Conservation (phyloP, 371 early-diverging fungal species). For the Batkoa obscura region DNA sequence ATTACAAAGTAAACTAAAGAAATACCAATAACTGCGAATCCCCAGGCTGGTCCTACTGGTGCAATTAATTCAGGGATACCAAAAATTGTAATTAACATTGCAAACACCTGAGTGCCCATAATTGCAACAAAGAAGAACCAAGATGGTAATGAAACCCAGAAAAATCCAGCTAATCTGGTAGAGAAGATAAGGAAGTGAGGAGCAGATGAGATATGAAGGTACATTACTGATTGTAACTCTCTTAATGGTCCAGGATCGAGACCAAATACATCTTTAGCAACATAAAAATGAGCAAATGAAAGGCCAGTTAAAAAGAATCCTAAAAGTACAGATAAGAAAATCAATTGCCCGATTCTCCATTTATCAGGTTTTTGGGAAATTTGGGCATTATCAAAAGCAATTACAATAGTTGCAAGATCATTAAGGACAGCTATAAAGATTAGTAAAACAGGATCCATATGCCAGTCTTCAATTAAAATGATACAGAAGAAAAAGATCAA, state of each 20-base stretch:
- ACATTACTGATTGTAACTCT: constrained; percentile 50
- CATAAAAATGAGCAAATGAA: constrained; percentile 55
- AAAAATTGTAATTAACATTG: constrained; percentile 67
- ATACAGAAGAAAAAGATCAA: constrained; percentile 73
- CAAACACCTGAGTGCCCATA: constrained; percentile 78
- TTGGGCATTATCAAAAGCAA: constrained; percentile 64
- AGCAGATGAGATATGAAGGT: constrained; percentile 66
- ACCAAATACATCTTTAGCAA: constrained; percentile 21
- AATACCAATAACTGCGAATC: constrained; percentile 24
- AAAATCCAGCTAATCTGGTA: constrained; percentile 77
- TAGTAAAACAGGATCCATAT: constrained; percentile 42
- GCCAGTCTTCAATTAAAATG: constrained; percentile 41
- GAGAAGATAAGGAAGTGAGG: constrained; percentile 94
- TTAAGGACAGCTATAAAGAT: constrained; percentile 61
- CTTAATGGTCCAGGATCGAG: too few species aligned
- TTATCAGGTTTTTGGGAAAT: constrained; percentile 63
- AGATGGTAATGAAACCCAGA: constrained; percentile 70
- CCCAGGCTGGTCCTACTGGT: constrained; percentile 28
- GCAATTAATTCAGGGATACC: constrained; percentile 32
- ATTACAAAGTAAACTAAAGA: constrained; percentile 41
- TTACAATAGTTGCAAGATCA: constrained; percentile 71
- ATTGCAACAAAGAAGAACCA: constrained; percentile 59
- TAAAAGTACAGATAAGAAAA: constrained; percentile 46
- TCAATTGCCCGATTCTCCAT: constrained; percentile 70
- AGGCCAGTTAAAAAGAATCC: constrained; percentile 36